Evolutionary conservation across 768 basidiomycete species (phyloP).

Genomic region (Leccinum ochraceum): DNA sequence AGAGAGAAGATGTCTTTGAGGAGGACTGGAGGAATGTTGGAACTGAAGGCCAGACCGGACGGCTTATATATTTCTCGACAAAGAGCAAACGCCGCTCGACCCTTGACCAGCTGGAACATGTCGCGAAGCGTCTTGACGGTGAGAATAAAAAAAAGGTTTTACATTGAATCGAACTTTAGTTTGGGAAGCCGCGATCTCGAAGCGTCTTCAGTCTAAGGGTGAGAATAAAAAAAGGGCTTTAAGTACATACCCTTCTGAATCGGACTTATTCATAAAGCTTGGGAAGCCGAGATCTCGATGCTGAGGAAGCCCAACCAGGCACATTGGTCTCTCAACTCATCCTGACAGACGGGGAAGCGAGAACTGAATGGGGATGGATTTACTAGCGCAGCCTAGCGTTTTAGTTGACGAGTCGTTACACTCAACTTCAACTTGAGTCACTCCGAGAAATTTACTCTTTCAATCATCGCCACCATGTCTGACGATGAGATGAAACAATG

Average conservation of each 20-base stretch:
- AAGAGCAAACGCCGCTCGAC: too few species aligned
- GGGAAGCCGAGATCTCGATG: constrained; percentile 19
- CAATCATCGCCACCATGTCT: constrained; percentile 58
- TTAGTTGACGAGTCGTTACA: too few species aligned
- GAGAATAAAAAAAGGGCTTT: too few species aligned
- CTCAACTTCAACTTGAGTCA: not conserved
- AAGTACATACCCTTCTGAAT: too few species aligned
- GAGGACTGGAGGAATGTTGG: too few species aligned
- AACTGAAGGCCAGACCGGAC: too few species aligned
- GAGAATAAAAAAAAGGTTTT: not conserved
- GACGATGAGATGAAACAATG: constrained; percentile 74
- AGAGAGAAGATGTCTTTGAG: too few species aligned
- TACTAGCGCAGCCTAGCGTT: not conserved
- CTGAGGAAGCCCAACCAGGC: constrained; percentile 22
- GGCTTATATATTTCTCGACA: too few species aligned
- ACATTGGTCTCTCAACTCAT: constrained; percentile 7
- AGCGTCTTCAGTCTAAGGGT: too few species aligned
- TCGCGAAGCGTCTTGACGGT: not conserved
- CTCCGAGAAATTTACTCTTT: not conserved
- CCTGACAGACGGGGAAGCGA: constrained; percentile 10
- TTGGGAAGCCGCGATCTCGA: too few species aligned
- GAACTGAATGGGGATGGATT: constrained; percentile 13
- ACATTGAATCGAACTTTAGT: too few species aligned
- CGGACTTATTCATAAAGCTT: constrained; percentile 15
- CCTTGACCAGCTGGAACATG: too few species aligned